Base-by-base conservation (phyloP, 2,329 filamentous ascomycete species). In the Colletotrichum tropicale region DNA sequence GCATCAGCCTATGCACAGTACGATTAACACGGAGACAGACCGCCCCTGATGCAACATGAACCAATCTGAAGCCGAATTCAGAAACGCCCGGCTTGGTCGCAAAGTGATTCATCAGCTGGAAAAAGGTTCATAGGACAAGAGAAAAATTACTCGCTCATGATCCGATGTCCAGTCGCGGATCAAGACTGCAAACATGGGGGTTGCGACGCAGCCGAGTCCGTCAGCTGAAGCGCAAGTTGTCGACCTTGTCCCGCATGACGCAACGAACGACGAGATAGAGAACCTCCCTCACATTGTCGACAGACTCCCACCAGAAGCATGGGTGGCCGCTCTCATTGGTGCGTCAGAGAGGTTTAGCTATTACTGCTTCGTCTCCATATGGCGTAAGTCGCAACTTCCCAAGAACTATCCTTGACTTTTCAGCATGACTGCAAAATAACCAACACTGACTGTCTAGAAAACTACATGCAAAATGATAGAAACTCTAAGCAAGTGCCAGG, bases 391-490 rank as follows among this genome's bases (percentile, higher is more conserved):
- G 2, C 6, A 21, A 3, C 6, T 3, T 52, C 1, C 13, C n/a
- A 52, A 52, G n/a, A 21, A 52, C 43, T 12, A 0, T 13, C n/a
- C 65, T 8, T 48, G 18, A 64, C 56, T n/a, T 56, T 56, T 26
- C 52, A 56, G 16, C 13, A 26, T 4, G 1, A 4, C 6, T 21
- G 0, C 2, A 52, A 8, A 9, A 10, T 28, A 0, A 61, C 1
- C 5, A 16, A 21, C 8, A 16, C n/a, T 58, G 15, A 28, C 5
- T 9, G 8, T 61, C 21, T 48, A 86, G 84, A 87, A 76, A 87
- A 87, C 78, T 86, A 87, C 76, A 85, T 87, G 78, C 83, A 87
- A 71, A 82, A 87, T 71, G 78, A 80, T 9, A 74, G 78, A n/a
- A 77, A 78, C 10, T 77, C 78, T n/a, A 71, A 78, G 12, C 76